Evolutionary conservation across 768 basidiomycete species (phyloP).

Genomic region (Symmetrospora coprosmae): DNA sequence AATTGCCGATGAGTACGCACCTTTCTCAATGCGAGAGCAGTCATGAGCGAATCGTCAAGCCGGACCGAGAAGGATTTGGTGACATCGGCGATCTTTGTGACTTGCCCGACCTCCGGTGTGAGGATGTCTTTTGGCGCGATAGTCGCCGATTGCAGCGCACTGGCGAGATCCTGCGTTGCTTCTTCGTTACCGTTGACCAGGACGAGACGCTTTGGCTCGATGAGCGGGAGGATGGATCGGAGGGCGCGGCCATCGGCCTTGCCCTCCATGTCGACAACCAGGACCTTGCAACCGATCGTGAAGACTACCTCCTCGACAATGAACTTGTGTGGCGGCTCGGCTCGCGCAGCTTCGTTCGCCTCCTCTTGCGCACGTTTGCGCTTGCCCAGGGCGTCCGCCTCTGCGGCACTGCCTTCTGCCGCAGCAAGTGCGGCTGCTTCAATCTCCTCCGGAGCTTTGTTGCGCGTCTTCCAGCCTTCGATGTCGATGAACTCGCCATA

Average conservation of each 20-base stretch:
- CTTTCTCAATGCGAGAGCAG: slow-evolving; percentile 60
- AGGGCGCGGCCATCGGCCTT: slow-evolving; percentile 91
- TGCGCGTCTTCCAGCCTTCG: slow-evolving; percentile 85
- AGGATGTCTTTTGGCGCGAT: slow-evolving; percentile 87
- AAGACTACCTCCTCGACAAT: slow-evolving; percentile 61
- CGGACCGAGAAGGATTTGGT: slow-evolving; percentile 88
- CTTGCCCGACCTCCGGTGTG: slow-evolving; percentile 61
- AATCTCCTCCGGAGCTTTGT: slow-evolving; percentile 43
- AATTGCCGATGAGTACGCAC: slow-evolving; percentile 23
- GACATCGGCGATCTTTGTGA: slow-evolving; percentile 82
- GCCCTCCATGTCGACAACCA: slow-evolving; percentile 93
- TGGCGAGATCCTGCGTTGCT: slow-evolving; percentile 58
- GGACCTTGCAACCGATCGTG: slow-evolving; percentile 66
- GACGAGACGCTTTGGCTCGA: slow-evolving; percentile 92
- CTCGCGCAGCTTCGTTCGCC: slow-evolving; percentile 49
- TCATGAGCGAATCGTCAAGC: slow-evolving; percentile 73
- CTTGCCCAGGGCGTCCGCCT: slow-evolving; percentile 60
- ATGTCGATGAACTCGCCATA: slow-evolving; percentile 93
- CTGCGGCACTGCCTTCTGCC: slow-evolving; percentile 48
- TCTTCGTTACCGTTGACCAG: slow-evolving; percentile 62
- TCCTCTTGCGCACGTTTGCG: slow-evolving; percentile 58
- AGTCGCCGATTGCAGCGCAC: slow-evolving; percentile 66
- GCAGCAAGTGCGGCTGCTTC: slow-evolving; percentile 5
- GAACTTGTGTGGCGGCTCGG: slow-evolving; percentile 84
- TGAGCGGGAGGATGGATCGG: slow-evolving; percentile 88